Evolutionary conservation across 257 asterid species (phyloP).

Genomic region (Avicennia marina): DNA sequence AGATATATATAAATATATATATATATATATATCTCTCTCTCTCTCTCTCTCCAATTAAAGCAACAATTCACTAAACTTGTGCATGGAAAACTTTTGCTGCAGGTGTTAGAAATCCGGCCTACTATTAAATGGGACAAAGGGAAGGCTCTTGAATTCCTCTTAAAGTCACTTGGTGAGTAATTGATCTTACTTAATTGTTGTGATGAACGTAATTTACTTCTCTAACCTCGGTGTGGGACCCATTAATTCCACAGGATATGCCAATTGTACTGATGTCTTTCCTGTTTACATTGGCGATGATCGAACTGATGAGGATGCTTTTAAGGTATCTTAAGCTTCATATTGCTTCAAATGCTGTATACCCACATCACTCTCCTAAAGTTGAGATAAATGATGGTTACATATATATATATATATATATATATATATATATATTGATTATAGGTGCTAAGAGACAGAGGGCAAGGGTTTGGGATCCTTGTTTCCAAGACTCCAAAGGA

Average conservation of each 20-base stretch:
- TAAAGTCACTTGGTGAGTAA: slow-evolving; percentile 82
- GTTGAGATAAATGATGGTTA: too few species aligned
- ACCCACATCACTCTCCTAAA: too few species aligned
- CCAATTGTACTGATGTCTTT: slow-evolving; percentile 59
- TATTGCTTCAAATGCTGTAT: too few species aligned
- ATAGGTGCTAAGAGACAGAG: slow-evolving; percentile 50
- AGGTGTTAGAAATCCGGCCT: slow-evolving; percentile 93
- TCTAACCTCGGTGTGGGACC: not conserved
- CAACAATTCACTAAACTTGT: too few species aligned
- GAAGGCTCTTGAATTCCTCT: slow-evolving; percentile 84
- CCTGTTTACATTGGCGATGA: slow-evolving; percentile 92
- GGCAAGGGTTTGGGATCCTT: slow-evolving; percentile 81
- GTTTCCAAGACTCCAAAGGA: slow-evolving; percentile 82
- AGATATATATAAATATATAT: too few species aligned
- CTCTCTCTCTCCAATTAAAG: too few species aligned
- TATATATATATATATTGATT: not conserved
- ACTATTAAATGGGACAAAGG: slow-evolving; percentile 98
- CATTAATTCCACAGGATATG: slow-evolving; percentile 39
- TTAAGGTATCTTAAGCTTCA: too few species aligned
- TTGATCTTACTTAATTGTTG: not conserved
- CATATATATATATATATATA: too few species aligned
- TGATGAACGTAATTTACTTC: not conserved
- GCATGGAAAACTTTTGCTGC: too few species aligned
- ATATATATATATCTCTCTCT: too few species aligned
- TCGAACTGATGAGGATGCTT: slow-evolving; percentile 87